Base-by-base conservation (phyloP, 2,329 filamentous ascomycete genomes). In the Fusarium chlamydosporum region DNA sequence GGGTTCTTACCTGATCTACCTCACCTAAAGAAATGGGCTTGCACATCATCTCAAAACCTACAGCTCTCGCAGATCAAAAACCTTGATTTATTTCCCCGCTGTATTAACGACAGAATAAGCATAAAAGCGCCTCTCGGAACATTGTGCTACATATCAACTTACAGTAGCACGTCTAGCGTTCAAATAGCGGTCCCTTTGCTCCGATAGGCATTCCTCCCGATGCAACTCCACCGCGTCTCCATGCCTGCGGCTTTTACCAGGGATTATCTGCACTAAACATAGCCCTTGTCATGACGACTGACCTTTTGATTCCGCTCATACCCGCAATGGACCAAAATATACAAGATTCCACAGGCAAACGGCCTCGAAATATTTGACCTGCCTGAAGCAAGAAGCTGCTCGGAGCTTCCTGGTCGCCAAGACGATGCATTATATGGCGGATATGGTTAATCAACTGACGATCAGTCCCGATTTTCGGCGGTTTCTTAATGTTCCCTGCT, bases 71-170 rank as follows among this genome's bases (percentile, higher is more conserved):
- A 16, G 26, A 15, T 27, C n/a, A 7, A 26, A 23, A 40, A 37
- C 7, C 23, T 18, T 13, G 11, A 46, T 34, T 34, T 35, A 23
- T 37, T 33, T 40, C 53, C 33, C 58, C 58, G 27, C 51, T 46
- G 29, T 34, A 61, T 42, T 56, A 29, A 55, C 61, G 43, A 65
- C 27, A 15, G 37, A 68, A 61, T 68, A 68, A 68, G 65, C 65
- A 68, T 68, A 68, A 68, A 60, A 68, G 38, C 45, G 54, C 65
- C 61, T 45, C 43, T 68, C 38, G 52, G 61, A 23, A 38, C 10
- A 43, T 64, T 64, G 52, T n/a, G n/a, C 27, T 18, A n/a, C n/a
- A n/a, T n/a, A 41, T 37, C 18, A 26, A 27, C 38, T 60, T 58
- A n/a, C n/a, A n/a, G n/a, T n/a, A n/a, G 41, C 10, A 29, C 37